These are phyloP conservation scores for Drosera capensis DNA, from an alignment of 148 eudicot genomes.

Conservation along the genomic window DNA sequence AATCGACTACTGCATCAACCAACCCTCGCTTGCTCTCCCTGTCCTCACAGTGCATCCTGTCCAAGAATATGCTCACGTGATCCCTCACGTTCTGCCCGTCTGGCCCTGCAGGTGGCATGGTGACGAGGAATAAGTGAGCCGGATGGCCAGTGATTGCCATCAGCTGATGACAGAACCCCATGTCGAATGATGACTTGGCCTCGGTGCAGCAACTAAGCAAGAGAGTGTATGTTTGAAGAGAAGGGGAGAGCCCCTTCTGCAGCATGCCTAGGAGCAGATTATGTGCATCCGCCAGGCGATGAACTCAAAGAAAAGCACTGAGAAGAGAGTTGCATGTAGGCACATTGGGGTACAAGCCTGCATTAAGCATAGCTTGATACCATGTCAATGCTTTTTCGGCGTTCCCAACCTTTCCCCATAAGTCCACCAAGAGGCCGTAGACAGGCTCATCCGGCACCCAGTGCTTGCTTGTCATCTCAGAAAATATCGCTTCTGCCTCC, in stretches of 20 bases:
- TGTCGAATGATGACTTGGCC: slow-evolving; percentile 61
- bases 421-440: slow-evolving; percentile 86
- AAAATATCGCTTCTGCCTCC: slow-evolving; percentile 76
- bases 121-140: slow-evolving; percentile 55
- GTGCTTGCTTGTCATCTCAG: slow-evolving; percentile 72
- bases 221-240: slow-evolving; percentile 83
- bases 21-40: slow-evolving; percentile 93
- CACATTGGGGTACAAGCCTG: slow-evolving; percentile 74
- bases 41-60: slow-evolving; percentile 88
- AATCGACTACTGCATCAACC: slow-evolving; percentile 80
- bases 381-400: slow-evolving; percentile 73
- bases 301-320: slow-evolving; percentile 79
- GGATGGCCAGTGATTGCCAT: slow-evolving; percentile 92
- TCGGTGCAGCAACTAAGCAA: slow-evolving; percentile 92
- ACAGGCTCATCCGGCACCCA: slow-evolving; percentile 99
- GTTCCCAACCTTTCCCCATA: slow-evolving; percentile 95
- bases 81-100: slow-evolving; percentile 82
- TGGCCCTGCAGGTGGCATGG: slow-evolving; percentile 80
- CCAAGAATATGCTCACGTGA: slow-evolving; percentile 59
- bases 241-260: slow-evolving; percentile 59
- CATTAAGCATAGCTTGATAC: slow-evolving; percentile 87
- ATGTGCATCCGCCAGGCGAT: slow-evolving; percentile 61
- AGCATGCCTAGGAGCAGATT: slow-evolving; percentile 63
- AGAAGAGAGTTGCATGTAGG: slow-evolving; percentile 90
- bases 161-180: slow-evolving; percentile 71